Base-by-base conservation (phyloP, 2,329 filamentous ascomycete species). In the Ophiosphaerella herpotricha region DNA sequence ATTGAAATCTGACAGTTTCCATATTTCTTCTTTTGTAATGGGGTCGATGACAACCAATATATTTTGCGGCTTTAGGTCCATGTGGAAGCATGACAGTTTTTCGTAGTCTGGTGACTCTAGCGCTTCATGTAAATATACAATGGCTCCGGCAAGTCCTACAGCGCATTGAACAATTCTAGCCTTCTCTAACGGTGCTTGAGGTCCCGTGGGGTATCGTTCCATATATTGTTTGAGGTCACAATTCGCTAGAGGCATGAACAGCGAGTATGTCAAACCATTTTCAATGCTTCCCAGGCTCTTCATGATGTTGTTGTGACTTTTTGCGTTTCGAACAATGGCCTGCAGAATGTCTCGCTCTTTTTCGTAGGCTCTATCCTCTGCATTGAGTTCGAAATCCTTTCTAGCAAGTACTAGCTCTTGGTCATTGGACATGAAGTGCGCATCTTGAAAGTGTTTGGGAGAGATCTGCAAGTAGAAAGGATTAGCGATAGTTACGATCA, bases 381-480 rank as follows among this genome's bases (percentile, higher is more conserved):
- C n/a, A 11, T 49, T 56, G 18, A 68, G 58, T 13, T 67, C 58
- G 47, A 72, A 75, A 43, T 77, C 74, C 40, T 76, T 76, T 21
- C 74, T 69, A 1, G 74, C 73, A 33, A 74, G 61, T 45, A 45
- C 46, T 21, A 48, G 53, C 4, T 57, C 60, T 35, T 63, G 47
- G 4, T 32, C n/a, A 39, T 49, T 49, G 5, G 41, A 45, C 40
- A 47, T 44, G 8, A 16, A 32, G 6, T 49, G 32, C 8, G 7
- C 35, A 50, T 49, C 26, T 24, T 40, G n/a, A 12, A 77, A 65
- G 43, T 77, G 74, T 1, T 70, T 67, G 26, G 56, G 77, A 61
- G 91, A 88, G 46, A 93, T 44, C 42, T 44, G 16, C 12, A 18
- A 18, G 34, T 18, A 18, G n/a, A 16, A 9, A 18, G 9, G 18